Percentiles rank a stretch among this genome's conserved stretches.
These are phyloP conservation scores for Coemansia sp. DNA, from an alignment of 192 early-diverging fungal genomes.

Conservation along the genomic window DNA sequence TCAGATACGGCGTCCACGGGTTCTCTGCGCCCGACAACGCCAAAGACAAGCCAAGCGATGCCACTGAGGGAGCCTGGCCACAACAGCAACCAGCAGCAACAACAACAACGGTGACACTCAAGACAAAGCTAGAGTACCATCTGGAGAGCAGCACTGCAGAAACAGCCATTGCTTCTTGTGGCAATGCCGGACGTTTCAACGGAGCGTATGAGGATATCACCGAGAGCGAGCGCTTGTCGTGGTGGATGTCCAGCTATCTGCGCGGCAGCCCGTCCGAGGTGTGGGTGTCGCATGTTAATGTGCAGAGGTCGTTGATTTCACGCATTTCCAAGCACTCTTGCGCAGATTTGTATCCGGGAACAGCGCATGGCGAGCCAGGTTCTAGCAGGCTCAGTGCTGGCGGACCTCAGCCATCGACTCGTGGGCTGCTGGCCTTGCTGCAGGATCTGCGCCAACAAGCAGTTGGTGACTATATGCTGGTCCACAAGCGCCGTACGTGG, in stretches of 20 bases:
- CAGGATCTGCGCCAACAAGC: conserved; percentile 25
- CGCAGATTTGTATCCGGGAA: conserved; percentile 22
- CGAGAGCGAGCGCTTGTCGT: conserved; percentile 44
- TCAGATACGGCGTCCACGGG: conserved; percentile 43
- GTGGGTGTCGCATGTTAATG: conserved; percentile 41
- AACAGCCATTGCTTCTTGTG: conserved; percentile 8
- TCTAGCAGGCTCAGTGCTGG: neutral
- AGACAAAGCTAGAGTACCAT: conserved; percentile 41
- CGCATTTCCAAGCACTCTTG: conserved; percentile 14
- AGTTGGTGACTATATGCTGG: conserved; percentile 37
- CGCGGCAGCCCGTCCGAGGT: conserved; percentile 50
- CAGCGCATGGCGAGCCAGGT: neutral
- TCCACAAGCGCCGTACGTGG: conserved; percentile 41
- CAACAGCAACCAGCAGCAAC: neutral
- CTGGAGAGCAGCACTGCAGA: conserved; percentile 5
- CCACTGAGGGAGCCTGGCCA: neutral
- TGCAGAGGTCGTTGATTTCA: conserved; percentile 1
- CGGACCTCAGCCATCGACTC: conserved; percentile 38
- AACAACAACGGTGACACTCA: conserved; percentile 32
- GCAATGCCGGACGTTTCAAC: neutral
- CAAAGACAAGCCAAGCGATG: neutral
- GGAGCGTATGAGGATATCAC: conserved; percentile 26
- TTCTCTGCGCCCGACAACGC: conserved; percentile 14
- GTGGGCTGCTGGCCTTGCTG: conserved; percentile 25
- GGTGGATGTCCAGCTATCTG: conserved; percentile 46